Evolutionary conservation across 495 filamentous ascomycete genomes (phyloP).

Genomic region (Haplographium delicatum): DNA sequence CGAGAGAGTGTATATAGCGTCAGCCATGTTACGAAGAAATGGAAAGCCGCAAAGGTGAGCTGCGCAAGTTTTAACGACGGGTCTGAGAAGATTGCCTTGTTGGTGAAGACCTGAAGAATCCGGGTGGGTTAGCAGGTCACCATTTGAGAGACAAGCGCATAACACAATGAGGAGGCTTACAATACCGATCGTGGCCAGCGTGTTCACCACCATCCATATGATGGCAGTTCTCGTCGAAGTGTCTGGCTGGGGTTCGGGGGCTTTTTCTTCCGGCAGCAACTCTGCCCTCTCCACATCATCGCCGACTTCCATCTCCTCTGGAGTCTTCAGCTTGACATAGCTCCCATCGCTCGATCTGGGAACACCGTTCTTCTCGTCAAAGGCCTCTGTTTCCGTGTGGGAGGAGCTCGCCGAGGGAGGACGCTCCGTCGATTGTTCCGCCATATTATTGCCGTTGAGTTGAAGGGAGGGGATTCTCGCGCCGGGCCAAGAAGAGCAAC

Average conservation of each 20-base stretch:
- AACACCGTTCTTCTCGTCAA: constrained; percentile 13
- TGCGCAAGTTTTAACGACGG: constrained; percentile 60
- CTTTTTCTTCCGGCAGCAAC: constrained; percentile 17
- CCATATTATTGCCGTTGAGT: constrained; percentile 14
- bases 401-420: constrained; percentile 34
- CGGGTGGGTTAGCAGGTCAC: constrained; percentile 1
- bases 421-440: constrained; percentile 23
- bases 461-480: constrained; percentile 1
- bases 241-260: not conserved
- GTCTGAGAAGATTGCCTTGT: constrained; percentile 70
- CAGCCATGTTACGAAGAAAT: constrained; percentile 65
- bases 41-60: constrained; percentile 65
- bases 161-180: constrained; percentile 31
- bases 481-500: no score
- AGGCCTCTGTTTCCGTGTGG: constrained; percentile 26
- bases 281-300: constrained; percentile 24
- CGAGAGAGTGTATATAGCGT: constrained; percentile 61
- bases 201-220: constrained; percentile 55
- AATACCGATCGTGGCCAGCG: constrained; percentile 56
- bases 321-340: constrained; percentile 14
- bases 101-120: constrained; percentile 61
- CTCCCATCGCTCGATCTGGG: constrained; percentile 9
- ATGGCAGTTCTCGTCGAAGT: constrained; percentile 29
- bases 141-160: not conserved
- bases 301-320: constrained; percentile 16